Base-by-base conservation (phyloP, 2,329 filamentous ascomycete genomes). In the Pseudocercospora musae region DNA sequence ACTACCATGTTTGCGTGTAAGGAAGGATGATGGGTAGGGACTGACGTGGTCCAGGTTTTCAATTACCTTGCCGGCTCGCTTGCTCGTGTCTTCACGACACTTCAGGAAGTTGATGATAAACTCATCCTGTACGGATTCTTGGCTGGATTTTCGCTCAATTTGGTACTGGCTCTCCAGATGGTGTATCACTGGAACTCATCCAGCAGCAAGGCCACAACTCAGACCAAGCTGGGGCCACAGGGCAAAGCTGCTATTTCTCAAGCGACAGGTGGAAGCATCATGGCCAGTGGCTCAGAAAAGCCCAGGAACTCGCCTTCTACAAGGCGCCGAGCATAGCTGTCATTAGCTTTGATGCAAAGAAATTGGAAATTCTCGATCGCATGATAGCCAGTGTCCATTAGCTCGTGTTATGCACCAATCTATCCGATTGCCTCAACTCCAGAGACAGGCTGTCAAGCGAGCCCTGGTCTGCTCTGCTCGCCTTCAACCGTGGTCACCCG, bases 21-120 rank as follows among this genome's bases (percentile, higher is more conserved):
- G 37, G 15, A 11, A 40, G 10, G 10, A 40, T 5, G 11, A 18
- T 18, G 37, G 5, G 23, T 54, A 21, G 58, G 63, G 42, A n/a
- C 55, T 49, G 20, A 59, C 13, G 33, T 48, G 15, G 4, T 56
- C 21, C 7, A 72, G 93, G 92, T 99, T 70, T 96, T 99, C 85
- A 98, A 97, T 83, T 99, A 96, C 79, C 91, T 99, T 72, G 83
- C 88, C 70, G 95, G 96, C 42, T 96, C 92, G 48, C 86, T 98
- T 62, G 91, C 92, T 25, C 90, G 95, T 75, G 96, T 99, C 80
- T 99, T 97, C 79, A 99, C 95, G 31, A 99, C 96, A 8, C 82
- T 99, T 62, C 93, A 98, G 74, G 95, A 99, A 81, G 95, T 99
- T 63, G 90, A 96, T 76, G 95, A 99, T 78, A 93, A 93, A 79